Base-by-base conservation (phyloP, 352 stramenopile genomes). In the Plasmopara halstedii region DNA sequence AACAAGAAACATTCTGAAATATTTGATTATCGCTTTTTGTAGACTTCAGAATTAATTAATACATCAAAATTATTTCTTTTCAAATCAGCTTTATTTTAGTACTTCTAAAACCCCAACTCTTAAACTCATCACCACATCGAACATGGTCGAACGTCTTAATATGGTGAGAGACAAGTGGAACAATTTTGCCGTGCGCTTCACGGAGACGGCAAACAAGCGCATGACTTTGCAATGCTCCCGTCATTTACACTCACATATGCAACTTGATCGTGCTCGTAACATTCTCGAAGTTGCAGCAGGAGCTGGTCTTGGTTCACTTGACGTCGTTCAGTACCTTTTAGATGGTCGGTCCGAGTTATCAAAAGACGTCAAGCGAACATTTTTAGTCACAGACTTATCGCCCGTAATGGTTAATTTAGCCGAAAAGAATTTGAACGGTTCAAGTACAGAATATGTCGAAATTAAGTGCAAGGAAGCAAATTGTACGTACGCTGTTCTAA, bases 261-360 rank as follows among this genome's bases (percentile, higher is more conserved):
- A 83, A 41, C 63, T 83, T 2, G 53, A 73, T 14, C 6, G 8
- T 1, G 71, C 68, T 7, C 37, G 49, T 25, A 59, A 48, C 27
- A 66, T 80, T 35, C 56, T 83, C 2, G 68, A 83, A 50, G 57
- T 83, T 20, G 71, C 62, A 13, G 63, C 71, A 0, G 71, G 71
- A 19, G 66, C 47, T 9, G 71, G 71, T 2, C 31, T 83, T 3
- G 67, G 71, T n/a, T 72, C 68, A 11, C 48, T 67, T 0, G 71
- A 81, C 39, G 42, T 64, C 7, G 26, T 67, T 4, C 37, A 56
- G 22, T 64, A 64, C 11, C 32, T 64, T 2, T n/a, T 48, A 17
- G 42, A 65, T 56, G 35, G 41, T 36, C 26, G 29, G 6, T 43
- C 50, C 32, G 46, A 46, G 21, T 31, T 64, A 6, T 21, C 45